Percentiles rank a stretch among this genome's conserved stretches.
phyloP scores from a whole-genome alignment of 306 rosid species.

The Morella rubra region DNA sequence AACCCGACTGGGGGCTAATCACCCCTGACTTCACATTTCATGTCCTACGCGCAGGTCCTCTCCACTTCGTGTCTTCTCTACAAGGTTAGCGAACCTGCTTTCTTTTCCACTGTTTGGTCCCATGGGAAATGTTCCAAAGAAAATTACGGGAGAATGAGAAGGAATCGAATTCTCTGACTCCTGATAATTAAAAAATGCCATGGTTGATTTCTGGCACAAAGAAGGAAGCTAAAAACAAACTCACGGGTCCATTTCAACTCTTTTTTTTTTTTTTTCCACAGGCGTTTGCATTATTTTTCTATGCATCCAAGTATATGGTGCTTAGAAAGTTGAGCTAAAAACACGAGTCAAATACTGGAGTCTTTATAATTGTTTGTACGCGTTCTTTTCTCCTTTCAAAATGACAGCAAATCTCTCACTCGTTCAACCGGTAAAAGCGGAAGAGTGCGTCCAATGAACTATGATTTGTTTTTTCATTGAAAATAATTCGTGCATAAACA shows the following conservation, averaged over 20 bases:
- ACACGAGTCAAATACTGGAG: background rate
- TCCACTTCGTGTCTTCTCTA: slow-evolving; percentile 7
- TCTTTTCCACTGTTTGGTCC: slow-evolving; percentile 16
- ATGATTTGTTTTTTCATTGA: background rate
- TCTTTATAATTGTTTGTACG: no score
- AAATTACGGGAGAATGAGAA: background rate
- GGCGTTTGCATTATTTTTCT: background rate
- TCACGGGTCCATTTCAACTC: background rate
- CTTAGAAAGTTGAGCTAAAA: background rate
- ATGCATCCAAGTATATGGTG: background rate
- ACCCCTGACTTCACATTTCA: background rate
- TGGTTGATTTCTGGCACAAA: no score
- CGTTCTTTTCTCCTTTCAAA: no score
- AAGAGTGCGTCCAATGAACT: background rate
- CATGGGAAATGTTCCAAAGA: background rate
- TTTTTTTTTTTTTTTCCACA: no score
- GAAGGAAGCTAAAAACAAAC: background rate
- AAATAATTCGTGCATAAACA: background rate
- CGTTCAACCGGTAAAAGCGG: background rate
- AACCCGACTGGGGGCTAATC: no score
- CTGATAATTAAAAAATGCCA: no score
- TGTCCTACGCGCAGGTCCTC: slow-evolving; percentile 33
- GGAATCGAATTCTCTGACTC: background rate
- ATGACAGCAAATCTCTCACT: no score
- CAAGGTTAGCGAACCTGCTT: slow-evolving; percentile 19